Base-by-base conservation (phyloP, 148 eudicot genomes). In the Fagopyrum tataricum region DNA sequence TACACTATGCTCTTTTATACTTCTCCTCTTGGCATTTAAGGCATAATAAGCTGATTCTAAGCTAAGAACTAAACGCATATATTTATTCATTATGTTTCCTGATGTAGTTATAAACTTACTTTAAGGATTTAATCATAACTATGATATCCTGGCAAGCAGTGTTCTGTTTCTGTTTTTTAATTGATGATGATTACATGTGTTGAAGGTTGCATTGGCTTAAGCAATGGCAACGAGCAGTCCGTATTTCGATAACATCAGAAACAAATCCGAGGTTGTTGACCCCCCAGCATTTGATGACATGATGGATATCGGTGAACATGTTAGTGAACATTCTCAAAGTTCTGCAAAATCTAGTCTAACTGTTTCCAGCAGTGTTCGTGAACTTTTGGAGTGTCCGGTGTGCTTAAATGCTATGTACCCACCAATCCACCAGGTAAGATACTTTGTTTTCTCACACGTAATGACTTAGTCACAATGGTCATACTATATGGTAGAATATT, bases 401-500 rank as follows among this genome's bases (percentile, higher is more conserved):
- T 94, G 96, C 87, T 86, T 91, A 77, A 88, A 86, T 91, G 95
- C 98, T 59, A 94, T 94, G 98, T 94, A 91, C 75, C 97, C 97
- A 78, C 97, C 97, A 4, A 94, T 94, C 71, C 90, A 89, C 81
- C 97, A 94, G 97, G 98, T 93, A 46, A 18, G 13, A 9, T 7
- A 53, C 2, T 31, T 31, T 3, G 1, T 31, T 31, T 53, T 53
- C 24, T 53, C 0, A 6, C 20, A 53, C 17, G 21, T 5, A 8
- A 8, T 46, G 49, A 13, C 49, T 46, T 46, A 0, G 10, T 8
- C 49, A 13, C 13, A n/a, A n/a, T n/a, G n/a, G n/a, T n/a, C n/a
- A n/a, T n/a, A n/a, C n/a, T n/a, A n/a, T n/a, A n/a, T 31, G 37
- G 20, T 69, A 21, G 47, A 69, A 40, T 59, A 53, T 73, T 37